These are phyloP conservation scores for Candida ascalaphidarum DNA, from an alignment of 805 yeast species.

Conservation along the genomic window DNA sequence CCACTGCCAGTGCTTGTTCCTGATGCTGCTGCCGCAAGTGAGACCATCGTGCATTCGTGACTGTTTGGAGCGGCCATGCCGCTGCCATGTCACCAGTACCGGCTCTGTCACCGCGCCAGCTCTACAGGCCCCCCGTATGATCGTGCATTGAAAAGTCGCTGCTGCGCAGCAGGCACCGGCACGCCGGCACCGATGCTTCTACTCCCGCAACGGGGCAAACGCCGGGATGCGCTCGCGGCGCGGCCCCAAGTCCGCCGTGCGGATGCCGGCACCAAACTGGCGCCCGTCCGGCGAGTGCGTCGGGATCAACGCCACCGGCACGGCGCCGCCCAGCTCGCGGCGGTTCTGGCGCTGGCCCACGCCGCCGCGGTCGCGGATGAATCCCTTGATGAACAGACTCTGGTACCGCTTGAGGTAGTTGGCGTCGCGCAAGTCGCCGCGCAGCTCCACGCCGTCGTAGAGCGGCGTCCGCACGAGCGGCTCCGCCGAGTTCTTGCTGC, in stretches of 20 bases:
- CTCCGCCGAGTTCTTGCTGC: slow-evolving; percentile 14
- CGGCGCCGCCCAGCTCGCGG: slow-evolving; percentile 20
- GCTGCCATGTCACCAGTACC: no score
- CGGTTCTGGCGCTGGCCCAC: slow-evolving; percentile 34
- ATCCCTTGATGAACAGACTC: slow-evolving; percentile 32
- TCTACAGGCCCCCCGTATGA: no score
- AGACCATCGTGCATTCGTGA: no score
- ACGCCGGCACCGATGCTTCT: no score
- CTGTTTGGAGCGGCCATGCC: no score
- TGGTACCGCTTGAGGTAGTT: slow-evolving; percentile 30
- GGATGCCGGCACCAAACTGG: slow-evolving; percentile 37
- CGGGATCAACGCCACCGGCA: slow-evolving; percentile 26
- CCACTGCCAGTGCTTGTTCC: no score
- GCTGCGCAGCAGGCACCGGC: no score
- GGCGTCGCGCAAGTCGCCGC: slow-evolving; percentile 26
- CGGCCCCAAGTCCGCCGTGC: slow-evolving; percentile 35
- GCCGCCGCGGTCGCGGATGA: slow-evolving; percentile 37
- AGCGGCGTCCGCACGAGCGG: slow-evolving; percentile 30
- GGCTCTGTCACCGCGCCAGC: no score
- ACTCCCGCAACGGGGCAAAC: slow-evolving; percentile 24
- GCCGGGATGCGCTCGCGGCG: slow-evolving; percentile 33
- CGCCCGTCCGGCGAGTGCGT: slow-evolving; percentile 31
- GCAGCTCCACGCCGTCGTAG: slow-evolving; percentile 25
- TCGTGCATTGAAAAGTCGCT: no score
- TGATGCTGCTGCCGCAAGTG: no score